Evolutionary conservation across 306 rosid genomes (phyloP).

Genomic region (Cicer judaicum): DNA sequence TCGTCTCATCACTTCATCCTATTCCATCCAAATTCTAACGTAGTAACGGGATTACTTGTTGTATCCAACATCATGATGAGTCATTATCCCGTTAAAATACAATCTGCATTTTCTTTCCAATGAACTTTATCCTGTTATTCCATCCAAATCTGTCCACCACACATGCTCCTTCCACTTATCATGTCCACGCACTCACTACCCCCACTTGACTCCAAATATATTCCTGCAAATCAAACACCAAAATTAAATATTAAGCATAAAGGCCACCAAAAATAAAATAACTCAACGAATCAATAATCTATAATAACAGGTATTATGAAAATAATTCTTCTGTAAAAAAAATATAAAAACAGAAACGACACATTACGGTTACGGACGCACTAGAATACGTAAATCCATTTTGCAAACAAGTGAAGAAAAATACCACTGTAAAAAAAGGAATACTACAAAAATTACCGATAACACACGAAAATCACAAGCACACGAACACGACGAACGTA

Average conservation of each 20-base stretch:
- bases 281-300: neutral
- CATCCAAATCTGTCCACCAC: slow-evolving; percentile 16
- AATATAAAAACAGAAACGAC: neutral
- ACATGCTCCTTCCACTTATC: neutral
- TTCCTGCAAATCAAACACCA: slow-evolving; percentile 47
- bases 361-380: neutral
- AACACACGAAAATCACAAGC: neutral
- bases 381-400: neutral
- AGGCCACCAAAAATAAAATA: neutral
- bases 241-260: slow-evolving; percentile 11
- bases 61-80: slow-evolving; percentile 6
- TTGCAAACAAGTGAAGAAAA: neutral
- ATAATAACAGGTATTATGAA: neutral
- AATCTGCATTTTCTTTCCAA: neutral
- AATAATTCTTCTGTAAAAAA: neutral
- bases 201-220: slow-evolving; percentile 13
- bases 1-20: neutral
- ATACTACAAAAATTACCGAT: neutral
- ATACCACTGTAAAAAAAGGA: neutral
- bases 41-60: neutral
- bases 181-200: slow-evolving; percentile 7
- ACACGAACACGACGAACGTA: neutral
- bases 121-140: slow-evolving; percentile 31
- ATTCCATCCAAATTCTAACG: neutral
- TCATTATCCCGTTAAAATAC: neutral